A percentile compares a stretch with the other conserved stretches of the same genome.
Conservation (phyloP, 1,284 basidiomycete genomes). For the Ganoderma sp. region DNA sequence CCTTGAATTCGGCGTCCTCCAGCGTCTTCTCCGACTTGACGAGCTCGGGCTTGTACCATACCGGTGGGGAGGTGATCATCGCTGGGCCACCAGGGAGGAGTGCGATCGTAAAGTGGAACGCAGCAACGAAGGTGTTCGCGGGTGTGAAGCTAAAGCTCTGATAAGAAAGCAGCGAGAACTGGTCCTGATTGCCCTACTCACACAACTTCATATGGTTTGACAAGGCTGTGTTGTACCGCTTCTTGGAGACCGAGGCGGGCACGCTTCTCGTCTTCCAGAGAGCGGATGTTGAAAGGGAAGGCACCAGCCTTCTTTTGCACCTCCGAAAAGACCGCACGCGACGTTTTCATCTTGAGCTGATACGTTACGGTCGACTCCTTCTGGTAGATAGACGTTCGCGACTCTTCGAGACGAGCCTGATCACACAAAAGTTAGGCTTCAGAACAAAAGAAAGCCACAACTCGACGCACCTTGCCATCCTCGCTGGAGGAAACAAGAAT, state of each 20-base stretch:
- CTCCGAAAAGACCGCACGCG: conserved; percentile 92
- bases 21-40: conserved; percentile 90
- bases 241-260: conserved; percentile 96
- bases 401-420: conserved; percentile 85
- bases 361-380: conserved; percentile 88
- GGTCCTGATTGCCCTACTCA: conserved; percentile 48
- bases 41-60: conserved; percentile 93
- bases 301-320: conserved; percentile 97
- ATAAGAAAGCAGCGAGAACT: conserved; percentile 9
- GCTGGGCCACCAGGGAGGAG: conserved; percentile 85
- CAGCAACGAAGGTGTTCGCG: conserved; percentile 81
- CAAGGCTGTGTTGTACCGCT: conserved; percentile 90
- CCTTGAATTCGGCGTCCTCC: conserved; percentile 86
- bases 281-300: conserved; percentile 97
- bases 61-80: conserved; percentile 83
- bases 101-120: conserved; percentile 96
- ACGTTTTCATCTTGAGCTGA: conserved; percentile 97
- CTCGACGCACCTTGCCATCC: conserved; percentile 77
- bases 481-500: conserved; percentile 88
- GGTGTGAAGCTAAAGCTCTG: conserved; percentile 72
- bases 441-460: neutral
- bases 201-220: conserved; percentile 92
- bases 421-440: neutral
- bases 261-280: conserved; percentile 94
- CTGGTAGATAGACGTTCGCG: conserved; percentile 93